These are phyloP conservation scores for Nicotiana tomentosiformis DNA, from an alignment of 257 asterid genomes.

Conservation along the genomic window DNA sequence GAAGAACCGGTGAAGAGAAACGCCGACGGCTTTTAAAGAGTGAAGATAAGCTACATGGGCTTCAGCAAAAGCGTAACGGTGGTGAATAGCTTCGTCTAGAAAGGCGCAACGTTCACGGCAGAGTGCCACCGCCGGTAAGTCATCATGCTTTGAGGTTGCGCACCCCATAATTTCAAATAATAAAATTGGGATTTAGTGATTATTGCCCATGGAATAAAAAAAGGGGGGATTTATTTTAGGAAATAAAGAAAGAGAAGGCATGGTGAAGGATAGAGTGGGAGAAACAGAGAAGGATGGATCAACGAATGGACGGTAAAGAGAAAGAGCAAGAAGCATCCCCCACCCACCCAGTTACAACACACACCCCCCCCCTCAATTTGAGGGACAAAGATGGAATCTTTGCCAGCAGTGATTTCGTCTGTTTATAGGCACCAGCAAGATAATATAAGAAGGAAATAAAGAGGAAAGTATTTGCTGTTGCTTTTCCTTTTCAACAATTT, in stretches of 20 bases:
- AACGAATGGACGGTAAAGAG: slow-evolving; percentile 18
- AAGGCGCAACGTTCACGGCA: slow-evolving; percentile 82
- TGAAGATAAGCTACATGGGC: slow-evolving; percentile 69
- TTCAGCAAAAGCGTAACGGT: slow-evolving; percentile 76
- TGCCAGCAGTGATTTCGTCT: slow-evolving; percentile 56
- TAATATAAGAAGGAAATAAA: not conserved
- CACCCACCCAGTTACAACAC: not conserved
- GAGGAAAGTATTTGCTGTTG: slow-evolving; percentile 1
- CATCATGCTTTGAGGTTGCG: slow-evolving; percentile 73
- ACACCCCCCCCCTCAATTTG: not conserved
- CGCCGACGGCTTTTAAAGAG: slow-evolving; percentile 64
- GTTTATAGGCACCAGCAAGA: slow-evolving; percentile 10
- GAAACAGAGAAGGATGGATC: slow-evolving; percentile 5
- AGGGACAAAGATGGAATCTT: slow-evolving; percentile 19
- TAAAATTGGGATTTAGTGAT: not conserved
- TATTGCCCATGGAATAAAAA: too few relatives aligned
- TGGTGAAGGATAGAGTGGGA: slow-evolving; percentile 21
- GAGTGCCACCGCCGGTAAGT: slow-evolving; percentile 73
- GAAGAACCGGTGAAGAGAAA: slow-evolving; percentile 62
- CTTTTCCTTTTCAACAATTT: not conserved
- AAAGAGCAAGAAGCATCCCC: slow-evolving; percentile 18
- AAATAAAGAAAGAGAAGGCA: slow-evolving; percentile 22
- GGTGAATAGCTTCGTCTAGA: slow-evolving; percentile 80
- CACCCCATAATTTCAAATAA: slow-evolving; percentile 61
- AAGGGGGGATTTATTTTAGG: not conserved